phyloP scores from a whole-genome alignment of 2,329 filamentous ascomycete genomes.

The Tolypocladium pustulatum region DNA sequence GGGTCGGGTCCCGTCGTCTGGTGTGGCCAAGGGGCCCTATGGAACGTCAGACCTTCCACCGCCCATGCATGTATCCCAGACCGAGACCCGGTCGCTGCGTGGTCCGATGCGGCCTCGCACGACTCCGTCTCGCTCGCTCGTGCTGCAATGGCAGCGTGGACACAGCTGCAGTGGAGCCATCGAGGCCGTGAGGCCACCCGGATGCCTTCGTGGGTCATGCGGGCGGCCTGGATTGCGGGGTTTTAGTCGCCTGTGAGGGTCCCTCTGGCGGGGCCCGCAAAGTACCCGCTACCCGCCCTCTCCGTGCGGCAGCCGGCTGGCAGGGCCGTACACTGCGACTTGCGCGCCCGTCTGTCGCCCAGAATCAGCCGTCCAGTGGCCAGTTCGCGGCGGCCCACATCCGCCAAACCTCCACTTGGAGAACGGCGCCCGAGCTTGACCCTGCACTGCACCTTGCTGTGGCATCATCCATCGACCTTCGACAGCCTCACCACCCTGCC shows the following conservation, averaged over 20 bases:
- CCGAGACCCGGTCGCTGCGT: not conserved
- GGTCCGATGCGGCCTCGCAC: not conserved
- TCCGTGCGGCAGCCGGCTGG: not conserved
- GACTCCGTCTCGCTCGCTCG: not conserved
- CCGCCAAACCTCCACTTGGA: not conserved
- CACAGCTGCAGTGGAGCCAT: not conserved
- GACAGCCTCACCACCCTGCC: not conserved
- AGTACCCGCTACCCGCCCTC: not conserved
- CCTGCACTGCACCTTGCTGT: not conserved
- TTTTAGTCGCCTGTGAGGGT: constrained; percentile 4
- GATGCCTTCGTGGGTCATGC: constrained; percentile 12
- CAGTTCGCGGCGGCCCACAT: not conserved
- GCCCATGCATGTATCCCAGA: too few relatives aligned
- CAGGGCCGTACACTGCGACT: not conserved
- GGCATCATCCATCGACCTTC: not conserved
- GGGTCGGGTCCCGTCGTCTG: too few relatives aligned
- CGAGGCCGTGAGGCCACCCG: constrained; percentile 1
- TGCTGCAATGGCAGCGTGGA: too few relatives aligned
- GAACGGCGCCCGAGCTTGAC: not conserved
- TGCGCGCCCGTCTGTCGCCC: not conserved
- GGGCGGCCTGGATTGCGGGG: constrained; percentile 16
- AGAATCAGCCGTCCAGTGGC: not conserved
- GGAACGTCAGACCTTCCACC: too few relatives aligned
- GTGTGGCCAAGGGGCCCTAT: not conserved
- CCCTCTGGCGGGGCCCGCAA: not conserved